A percentile compares a stretch with the other conserved stretches of the same genome.
Conservation (phyloP, 345 rosid species). For the Odontarrhena argentea region DNA sequence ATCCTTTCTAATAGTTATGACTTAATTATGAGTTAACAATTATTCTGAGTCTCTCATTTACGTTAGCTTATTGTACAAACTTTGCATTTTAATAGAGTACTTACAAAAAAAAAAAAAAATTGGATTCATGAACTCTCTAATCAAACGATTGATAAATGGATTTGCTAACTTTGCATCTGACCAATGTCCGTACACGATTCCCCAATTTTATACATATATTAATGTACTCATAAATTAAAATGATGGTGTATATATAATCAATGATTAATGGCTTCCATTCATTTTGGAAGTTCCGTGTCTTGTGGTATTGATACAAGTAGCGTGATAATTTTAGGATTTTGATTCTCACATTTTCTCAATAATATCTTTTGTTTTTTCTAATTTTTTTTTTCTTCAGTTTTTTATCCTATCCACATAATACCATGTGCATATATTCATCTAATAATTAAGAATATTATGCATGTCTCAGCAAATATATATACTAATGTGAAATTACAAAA, state of each 20-base stretch:
- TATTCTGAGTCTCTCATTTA: too few relatives aligned
- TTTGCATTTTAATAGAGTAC: too few relatives aligned
- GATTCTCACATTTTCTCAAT: constrained; percentile 21
- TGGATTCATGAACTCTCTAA: constrained; percentile 9
- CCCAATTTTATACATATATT: background rate
- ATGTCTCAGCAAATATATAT: background rate
- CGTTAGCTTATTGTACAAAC: too few relatives aligned
- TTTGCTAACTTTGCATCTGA: constrained; percentile 6
- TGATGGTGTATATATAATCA: constrained; percentile 33
- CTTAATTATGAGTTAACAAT: too few relatives aligned
- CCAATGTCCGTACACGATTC: constrained; percentile 8
- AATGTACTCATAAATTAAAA: background rate
- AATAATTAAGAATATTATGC: constrained; percentile 6
- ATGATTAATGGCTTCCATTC: constrained; percentile 36
- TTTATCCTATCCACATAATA: constrained; percentile 1
- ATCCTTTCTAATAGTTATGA: too few relatives aligned
- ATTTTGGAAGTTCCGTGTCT: constrained; percentile 26
- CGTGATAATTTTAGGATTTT: constrained; percentile 23
- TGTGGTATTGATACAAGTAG: constrained; percentile 18
- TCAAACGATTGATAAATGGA: background rate
- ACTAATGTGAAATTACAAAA: constrained; percentile 9
- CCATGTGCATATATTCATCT: constrained; percentile 35
- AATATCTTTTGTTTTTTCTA: constrained; percentile 7
- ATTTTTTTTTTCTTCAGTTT: background rate
- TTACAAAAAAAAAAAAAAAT: too few relatives aligned